These are phyloP conservation scores for Talaromyces thailandensis DNA, from an alignment of 495 filamentous ascomycete genomes.

Conservation along the genomic window DNA sequence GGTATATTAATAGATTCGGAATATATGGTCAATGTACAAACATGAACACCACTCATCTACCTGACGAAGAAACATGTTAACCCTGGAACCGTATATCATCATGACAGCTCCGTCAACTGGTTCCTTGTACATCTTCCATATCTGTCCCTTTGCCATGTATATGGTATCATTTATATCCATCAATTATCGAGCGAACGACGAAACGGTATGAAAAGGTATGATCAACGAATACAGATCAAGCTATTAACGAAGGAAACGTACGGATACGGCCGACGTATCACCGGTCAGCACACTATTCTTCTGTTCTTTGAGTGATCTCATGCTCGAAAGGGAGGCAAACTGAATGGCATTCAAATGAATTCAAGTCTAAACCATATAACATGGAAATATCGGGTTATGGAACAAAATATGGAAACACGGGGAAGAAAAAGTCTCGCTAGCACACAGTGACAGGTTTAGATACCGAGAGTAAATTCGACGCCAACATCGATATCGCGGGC, in stretches of 20 bases:
- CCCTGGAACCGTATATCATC: no score
- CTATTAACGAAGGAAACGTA: neutral
- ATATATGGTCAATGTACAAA: neutral
- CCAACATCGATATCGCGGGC: constrained; percentile 96
- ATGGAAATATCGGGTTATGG: neutral
- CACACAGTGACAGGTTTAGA: constrained; percentile 42
- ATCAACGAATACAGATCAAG: neutral
- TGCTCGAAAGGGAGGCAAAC: neutral
- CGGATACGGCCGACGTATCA: neutral
- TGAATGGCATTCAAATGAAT: neutral
- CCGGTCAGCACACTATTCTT: neutral
- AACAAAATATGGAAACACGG: constrained; percentile 4
- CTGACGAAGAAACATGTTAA: no score
- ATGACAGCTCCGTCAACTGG: no score
- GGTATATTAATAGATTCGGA: neutral
- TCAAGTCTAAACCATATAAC: neutral
- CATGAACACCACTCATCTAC: neutral
- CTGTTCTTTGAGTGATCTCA: neutral
- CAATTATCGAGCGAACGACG: neutral
- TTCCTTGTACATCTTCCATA: neutral
- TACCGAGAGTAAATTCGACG: constrained; percentile 93
- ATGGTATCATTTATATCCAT: neutral
- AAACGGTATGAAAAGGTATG: neutral
- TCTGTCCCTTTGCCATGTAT: neutral
- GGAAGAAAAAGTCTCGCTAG: constrained; percentile 7